phyloP scores from a whole-genome alignment of 352 stramenopile species.

The Globisporangium nagaii region DNA sequence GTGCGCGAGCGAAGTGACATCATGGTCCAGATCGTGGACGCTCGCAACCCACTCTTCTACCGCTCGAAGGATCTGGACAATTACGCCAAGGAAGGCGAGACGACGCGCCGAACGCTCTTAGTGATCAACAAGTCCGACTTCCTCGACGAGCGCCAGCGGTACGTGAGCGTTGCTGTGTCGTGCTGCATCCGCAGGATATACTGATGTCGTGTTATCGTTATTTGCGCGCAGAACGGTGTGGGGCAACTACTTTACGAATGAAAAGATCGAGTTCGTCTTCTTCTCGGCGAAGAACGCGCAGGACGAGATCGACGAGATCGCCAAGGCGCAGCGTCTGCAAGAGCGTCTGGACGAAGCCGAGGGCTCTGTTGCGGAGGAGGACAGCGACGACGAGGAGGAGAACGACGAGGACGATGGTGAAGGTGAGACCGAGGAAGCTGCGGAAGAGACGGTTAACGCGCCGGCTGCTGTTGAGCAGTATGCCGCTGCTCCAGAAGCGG shows the following conservation, averaged over 20 bases:
- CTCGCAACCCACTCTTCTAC: constrained; percentile 98
- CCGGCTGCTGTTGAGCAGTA: neutral
- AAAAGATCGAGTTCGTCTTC: constrained; percentile 94
- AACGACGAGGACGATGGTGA: constrained; percentile 4
- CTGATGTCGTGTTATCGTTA: no score
- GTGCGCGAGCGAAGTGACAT: constrained; percentile 97
- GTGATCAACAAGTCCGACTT: constrained; percentile 99
- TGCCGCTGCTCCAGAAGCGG: neutral
- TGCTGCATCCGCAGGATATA: no score
- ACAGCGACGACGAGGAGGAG: constrained; percentile 24
- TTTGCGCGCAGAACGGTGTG: constrained; percentile 64
- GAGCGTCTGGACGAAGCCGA: constrained; percentile 23
- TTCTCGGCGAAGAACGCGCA: constrained; percentile 97
- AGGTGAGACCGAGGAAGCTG: constrained; percentile 2
- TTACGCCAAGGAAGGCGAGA: constrained; percentile 93
- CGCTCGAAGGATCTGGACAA: constrained; percentile 92
- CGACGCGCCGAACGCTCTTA: constrained; percentile 89
- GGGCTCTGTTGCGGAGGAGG: constrained; percentile 12
- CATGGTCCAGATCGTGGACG: constrained; percentile 98
- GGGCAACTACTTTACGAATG: constrained; percentile 92
- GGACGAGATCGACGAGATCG: constrained; percentile 83
- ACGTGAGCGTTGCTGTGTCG: constrained; percentile 2
- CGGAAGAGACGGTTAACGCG: constrained; percentile 5
- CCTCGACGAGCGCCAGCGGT: constrained; percentile 90
- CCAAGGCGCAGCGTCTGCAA: constrained; percentile 48